Base-by-base conservation (phyloP, 257 asterid genomes). In the Haberlea rhodopensis region DNA sequence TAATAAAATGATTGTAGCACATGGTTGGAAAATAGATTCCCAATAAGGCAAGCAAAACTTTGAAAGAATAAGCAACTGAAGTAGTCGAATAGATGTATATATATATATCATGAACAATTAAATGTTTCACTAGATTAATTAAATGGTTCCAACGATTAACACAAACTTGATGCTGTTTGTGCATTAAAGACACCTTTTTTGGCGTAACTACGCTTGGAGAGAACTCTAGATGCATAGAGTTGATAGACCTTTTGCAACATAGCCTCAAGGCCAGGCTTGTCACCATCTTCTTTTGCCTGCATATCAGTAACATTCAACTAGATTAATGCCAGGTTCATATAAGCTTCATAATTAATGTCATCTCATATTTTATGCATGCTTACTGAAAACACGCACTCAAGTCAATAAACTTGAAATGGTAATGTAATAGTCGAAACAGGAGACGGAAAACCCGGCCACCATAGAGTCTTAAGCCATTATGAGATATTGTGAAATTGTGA, bases 261-360 rank as follows among this genome's bases (percentile, higher is more conserved):
- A 68, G 96, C 99, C 78, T 89, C 96, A 64, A 92, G 94, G 64
- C 99, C 99, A 0, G 97, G 99, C 76, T 92, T 92, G 73, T 89
- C 97, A 60, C 94, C 90, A 23, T 92, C 99, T 73, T 75, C 88
- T 75, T 84, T 92, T 32, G 96, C 99, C 99, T 92, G 86, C 76
- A 75, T 25, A 66, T 67, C 18, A 5, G 67, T 59, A 53, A 60
- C 65, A 45, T 22, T 67, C 59, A n/a, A 73, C 48, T 71, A 63
- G 73, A 71, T 70, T 40, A 73, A 63, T 40, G 53, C 58, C 57
- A 68, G 57, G 27, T 43, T 19, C 16, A 49, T 61, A 29, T 60
- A 11, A 13, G 40, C 49, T 60, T 34, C 13, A 61, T 40, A 20
- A n/a, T 27, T 57, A 16, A 27, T 32, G 27, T 24, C 54, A 57